Conservation (phyloP, 108 stramenopile genomes). For the Skeletonema costatum region DNA sequence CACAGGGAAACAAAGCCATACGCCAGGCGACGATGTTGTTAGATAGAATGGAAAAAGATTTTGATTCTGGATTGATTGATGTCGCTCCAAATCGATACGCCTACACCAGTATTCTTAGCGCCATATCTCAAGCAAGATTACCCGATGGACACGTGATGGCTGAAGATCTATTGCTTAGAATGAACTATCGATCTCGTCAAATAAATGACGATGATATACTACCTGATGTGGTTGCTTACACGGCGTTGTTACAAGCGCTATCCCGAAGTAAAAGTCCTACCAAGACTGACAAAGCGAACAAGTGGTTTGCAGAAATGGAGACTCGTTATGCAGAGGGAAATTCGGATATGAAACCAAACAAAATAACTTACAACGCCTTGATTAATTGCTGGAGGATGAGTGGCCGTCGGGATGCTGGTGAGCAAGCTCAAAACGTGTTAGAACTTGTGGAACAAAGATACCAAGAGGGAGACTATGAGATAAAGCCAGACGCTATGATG, state of each 20-base stretch:
- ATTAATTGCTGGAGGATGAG: conserved; percentile 46
- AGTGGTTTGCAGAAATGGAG: conserved; percentile 49
- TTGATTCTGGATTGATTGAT: conserved; percentile 23
- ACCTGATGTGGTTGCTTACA: conserved; percentile 37
- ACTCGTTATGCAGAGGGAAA: conserved; percentile 19
- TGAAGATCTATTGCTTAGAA: conserved; percentile 39
- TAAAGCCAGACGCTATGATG: conserved; percentile 38
- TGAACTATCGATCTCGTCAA: conserved; percentile 27
- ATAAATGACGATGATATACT: conserved; percentile 32
- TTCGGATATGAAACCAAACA: conserved; percentile 32
- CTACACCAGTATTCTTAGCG: conserved; percentile 36
- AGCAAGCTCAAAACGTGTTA: conserved; percentile 30
- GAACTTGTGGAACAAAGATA: conserved; percentile 31
- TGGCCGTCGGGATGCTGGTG: conserved; percentile 21
- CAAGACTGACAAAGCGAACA: conserved; percentile 18
- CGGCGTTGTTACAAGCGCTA: conserved; percentile 38
- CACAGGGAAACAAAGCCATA: conserved; percentile 10
- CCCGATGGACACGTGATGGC: conserved; percentile 27
- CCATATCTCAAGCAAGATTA: conserved; percentile 22
- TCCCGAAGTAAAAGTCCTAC: conserved; percentile 7
- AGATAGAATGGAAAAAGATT: conserved; percentile 38
- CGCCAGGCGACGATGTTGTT: conserved; percentile 20
- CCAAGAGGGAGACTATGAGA: conserved; percentile 28
- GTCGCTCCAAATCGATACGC: conserved; percentile 30
- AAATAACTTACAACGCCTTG: conserved; percentile 38